phyloP scores from a whole-genome alignment of 139 green algal species.

The Chlamydomonas schloesseri region DNA sequence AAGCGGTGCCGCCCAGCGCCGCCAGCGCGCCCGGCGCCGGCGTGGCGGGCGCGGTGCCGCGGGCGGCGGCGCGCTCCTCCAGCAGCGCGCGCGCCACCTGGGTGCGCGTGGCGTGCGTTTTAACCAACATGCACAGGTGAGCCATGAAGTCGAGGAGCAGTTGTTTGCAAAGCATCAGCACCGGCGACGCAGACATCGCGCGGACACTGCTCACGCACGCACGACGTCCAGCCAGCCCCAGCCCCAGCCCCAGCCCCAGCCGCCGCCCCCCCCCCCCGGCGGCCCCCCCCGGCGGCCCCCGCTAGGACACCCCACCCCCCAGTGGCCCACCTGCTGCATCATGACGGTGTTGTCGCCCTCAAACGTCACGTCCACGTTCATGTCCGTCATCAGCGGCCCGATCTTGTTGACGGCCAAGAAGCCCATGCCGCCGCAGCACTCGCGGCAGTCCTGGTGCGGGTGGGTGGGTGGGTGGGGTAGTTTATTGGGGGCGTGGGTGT shows the following conservation, averaged over 20 bases:
- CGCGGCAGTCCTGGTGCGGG: constrained; percentile 55
- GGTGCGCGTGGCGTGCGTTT: neutral
- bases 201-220: too few species aligned
- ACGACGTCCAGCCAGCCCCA: too few species aligned
- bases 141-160: too few species aligned
- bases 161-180: too few species aligned
- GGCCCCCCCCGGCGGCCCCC: too few species aligned
- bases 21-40: neutral
- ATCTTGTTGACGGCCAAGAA: constrained; percentile 90
- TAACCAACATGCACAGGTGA: too few species aligned
- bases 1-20: neutral
- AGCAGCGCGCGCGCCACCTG: constrained; percentile 65
- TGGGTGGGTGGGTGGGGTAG: too few species aligned
- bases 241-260: too few species aligned
- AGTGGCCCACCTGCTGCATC: constrained; percentile 83
- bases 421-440: constrained; percentile 87
- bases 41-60: neutral
- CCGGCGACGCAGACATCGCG: too few species aligned
- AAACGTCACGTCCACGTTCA: constrained; percentile 92
- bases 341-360: constrained; percentile 96
- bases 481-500: too few species aligned
- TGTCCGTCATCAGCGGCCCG: constrained; percentile 86
- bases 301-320: neutral
- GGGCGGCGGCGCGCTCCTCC: constrained; percentile 48
- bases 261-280: too few species aligned